phyloP scores from a whole-genome alignment of 1,284 basidiomycete species.

The Cryptococcus sp. region DNA sequence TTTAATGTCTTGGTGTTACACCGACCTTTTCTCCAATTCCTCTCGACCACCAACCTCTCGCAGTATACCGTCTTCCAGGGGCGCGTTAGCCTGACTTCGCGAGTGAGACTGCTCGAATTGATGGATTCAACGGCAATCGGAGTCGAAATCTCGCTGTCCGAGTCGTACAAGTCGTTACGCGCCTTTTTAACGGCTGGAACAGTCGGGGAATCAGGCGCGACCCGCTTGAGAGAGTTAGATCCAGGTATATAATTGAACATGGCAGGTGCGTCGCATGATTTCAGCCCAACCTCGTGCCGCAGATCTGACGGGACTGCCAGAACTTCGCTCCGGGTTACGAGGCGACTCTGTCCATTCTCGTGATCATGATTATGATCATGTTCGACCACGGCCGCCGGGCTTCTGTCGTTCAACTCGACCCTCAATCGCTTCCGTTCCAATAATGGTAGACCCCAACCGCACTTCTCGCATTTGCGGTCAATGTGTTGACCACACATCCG shows the following conservation, averaged over 20 bases:
- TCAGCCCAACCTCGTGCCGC: slow-evolving; percentile 6
- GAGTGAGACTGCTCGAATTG: slow-evolving; percentile 18
- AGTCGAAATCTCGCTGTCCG: no score
- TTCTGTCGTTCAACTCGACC: slow-evolving; percentile 50
- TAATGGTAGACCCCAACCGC: slow-evolving; percentile 94
- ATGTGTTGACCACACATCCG: slow-evolving; percentile 99
- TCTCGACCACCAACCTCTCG: slow-evolving; percentile 90
- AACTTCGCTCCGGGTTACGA: slow-evolving; percentile 16
- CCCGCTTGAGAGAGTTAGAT: slow-evolving; percentile 14
- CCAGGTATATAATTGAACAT: slow-evolving; percentile 4
- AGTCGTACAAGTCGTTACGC: no score
- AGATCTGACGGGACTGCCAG: slow-evolving; percentile 7
- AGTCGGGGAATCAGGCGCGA: slow-evolving; percentile 19
- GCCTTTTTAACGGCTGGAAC: slow-evolving; percentile 5
- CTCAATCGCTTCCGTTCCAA: slow-evolving; percentile 62
- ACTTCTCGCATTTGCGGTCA: slow-evolving; percentile 94
- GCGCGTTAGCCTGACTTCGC: slow-evolving; percentile 44
- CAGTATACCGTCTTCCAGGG: slow-evolving; percentile 99
- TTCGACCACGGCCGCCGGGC: slow-evolving; percentile 41
- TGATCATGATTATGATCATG: slow-evolving; percentile 38
- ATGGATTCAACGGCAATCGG: background rate
- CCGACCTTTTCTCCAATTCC: slow-evolving; percentile 94
- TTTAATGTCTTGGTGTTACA: slow-evolving; percentile 80
- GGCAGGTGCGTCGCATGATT: slow-evolving; percentile 20
- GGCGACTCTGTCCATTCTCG: slow-evolving; percentile 12